These are phyloP conservation scores for Quercus aquifolioides DNA, from an alignment of 306 rosid species.

Conservation along the genomic window DNA sequence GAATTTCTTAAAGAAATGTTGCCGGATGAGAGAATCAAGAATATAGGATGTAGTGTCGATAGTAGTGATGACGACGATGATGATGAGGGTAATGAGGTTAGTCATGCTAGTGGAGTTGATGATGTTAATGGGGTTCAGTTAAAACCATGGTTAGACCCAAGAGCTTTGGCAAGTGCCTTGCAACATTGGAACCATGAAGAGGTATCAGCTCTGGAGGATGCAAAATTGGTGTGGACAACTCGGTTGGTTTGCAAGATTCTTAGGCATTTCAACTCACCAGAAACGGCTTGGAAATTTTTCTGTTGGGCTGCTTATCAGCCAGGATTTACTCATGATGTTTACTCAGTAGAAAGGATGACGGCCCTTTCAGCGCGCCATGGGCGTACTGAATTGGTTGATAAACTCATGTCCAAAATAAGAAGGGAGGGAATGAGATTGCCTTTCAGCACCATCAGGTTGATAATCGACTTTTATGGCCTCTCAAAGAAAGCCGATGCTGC, in stretches of 20 bases:
- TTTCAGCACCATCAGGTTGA: slow-evolving; percentile 63
- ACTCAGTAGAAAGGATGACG: slow-evolving; percentile 73
- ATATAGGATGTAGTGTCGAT: slow-evolving; percentile 35
- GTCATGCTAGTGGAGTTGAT: slow-evolving; percentile 22
- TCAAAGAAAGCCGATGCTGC: slow-evolving; percentile 81
- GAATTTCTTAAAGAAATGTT: slow-evolving; percentile 43
- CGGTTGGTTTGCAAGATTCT: slow-evolving; percentile 73
- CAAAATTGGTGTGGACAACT: slow-evolving; percentile 74
- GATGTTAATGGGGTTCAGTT: slow-evolving; percentile 31
- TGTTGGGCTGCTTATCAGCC: slow-evolving; percentile 74
- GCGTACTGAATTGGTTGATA: slow-evolving; percentile 53
- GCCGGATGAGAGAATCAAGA: slow-evolving; percentile 53
- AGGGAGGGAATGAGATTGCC: slow-evolving; percentile 72
- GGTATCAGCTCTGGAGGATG: slow-evolving; percentile 60
- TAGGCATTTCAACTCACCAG: slow-evolving; percentile 57
- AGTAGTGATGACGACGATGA: slow-evolving; percentile 35
- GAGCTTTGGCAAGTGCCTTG: slow-evolving; percentile 66
- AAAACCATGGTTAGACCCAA: slow-evolving; percentile 81
- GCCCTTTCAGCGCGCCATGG: slow-evolving; percentile 68
- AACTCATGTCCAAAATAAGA: slow-evolving; percentile 59
- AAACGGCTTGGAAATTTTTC: slow-evolving; percentile 80
- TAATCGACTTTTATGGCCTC: slow-evolving; percentile 73
- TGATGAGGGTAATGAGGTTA: slow-evolving; percentile 19
- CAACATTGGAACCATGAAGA: slow-evolving; percentile 61
- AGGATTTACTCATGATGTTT: slow-evolving; percentile 72